phyloP scores from a whole-genome alignment of 768 basidiomycete species.

The Clathrus columnatus region DNA sequence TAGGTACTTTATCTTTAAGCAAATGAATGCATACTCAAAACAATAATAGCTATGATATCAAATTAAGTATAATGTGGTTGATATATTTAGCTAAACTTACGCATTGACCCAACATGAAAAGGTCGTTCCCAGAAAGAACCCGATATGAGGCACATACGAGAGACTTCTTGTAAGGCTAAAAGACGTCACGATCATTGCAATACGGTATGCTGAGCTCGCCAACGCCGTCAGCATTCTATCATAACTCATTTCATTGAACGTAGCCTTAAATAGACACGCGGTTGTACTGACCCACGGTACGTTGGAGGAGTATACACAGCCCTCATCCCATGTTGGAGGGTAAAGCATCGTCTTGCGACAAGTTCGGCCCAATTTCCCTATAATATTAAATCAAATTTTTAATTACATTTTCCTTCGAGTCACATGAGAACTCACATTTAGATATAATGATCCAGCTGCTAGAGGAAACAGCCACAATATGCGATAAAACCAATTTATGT shows the following conservation, averaged over 20 bases:
- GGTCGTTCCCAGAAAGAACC: constrained; percentile 49
- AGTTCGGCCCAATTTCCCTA: constrained; percentile 72
- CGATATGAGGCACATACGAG: constrained; percentile 54
- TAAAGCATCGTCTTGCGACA: constrained; percentile 67
- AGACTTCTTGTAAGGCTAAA: constrained; percentile 60
- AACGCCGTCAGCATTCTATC: constrained; percentile 63
- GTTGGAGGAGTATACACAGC: constrained; percentile 40
- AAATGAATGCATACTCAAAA: constrained; percentile 57
- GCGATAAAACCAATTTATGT: constrained; percentile 70
- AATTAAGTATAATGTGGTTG: constrained; percentile 2
- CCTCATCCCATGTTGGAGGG: constrained; percentile 60
- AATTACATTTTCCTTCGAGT: not conserved
- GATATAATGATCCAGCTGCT: constrained; percentile 65
- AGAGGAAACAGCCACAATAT: constrained; percentile 74
- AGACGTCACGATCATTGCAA: constrained; percentile 75
- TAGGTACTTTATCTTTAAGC: not conserved
- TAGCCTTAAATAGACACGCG: not conserved
- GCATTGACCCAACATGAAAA: constrained; percentile 85
- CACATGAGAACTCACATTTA: constrained; percentile 53
- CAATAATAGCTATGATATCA: constrained; percentile 61
- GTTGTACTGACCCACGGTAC: constrained; percentile 28
- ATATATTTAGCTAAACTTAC: constrained; percentile 40
- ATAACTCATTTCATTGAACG: constrained; percentile 26
- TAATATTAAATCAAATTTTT: constrained; percentile 9
- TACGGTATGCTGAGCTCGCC: constrained; percentile 74